Evolutionary conservation across 2,329 filamentous ascomycete species (phyloP), one percentile per base, ranked within the genome.

Genomic region (Nothophaeocryptopus gaeumannii): DNA sequence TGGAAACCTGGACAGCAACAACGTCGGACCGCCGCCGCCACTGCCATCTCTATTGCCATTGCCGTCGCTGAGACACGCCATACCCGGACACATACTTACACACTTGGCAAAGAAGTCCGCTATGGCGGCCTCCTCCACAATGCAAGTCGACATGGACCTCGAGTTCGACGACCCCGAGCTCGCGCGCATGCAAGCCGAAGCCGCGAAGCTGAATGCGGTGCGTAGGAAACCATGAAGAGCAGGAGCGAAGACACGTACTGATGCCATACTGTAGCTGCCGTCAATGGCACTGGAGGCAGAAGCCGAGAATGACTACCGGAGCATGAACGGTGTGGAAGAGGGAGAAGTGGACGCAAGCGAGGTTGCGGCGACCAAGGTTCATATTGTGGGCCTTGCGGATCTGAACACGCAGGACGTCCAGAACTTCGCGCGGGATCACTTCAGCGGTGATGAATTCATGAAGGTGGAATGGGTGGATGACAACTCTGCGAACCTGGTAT

Each of bases 381-480:
- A 96, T 69, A 74, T 99, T 45, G 82, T 84, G 52, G 92, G 92
- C 14, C 78, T 97, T 3, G 86, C 95, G 64, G 82, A 85, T 37
- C 75, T 97, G 66, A 88, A 86, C 30, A 90, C 90, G 26, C 79
- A 83, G 47, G 83, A 96, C 56, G 85, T 97, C 61, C 85, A 86
- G 60, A 76, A 79, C 51, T 96, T 90, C 62, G 59, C 63, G 33
- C 45, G 51, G 26, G 81, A 89, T 8, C 81, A 93, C 67, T 89
- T 80, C 63, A 72, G 77, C 32, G 67, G 70, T 11, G 75, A 78
- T 47, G 64, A 73, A 45, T 75, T 84, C 49, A 74, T 80, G 48
- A 78, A 81, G 54, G 77, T 96, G 56, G 90, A 97, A 72, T 99
- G 93, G 93, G 89, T 99, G 58, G 89, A 97, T 67, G 93, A 99